Evolutionary conservation across 306 rosid species (phyloP).

Genomic region (Cucumis hystrix): DNA sequence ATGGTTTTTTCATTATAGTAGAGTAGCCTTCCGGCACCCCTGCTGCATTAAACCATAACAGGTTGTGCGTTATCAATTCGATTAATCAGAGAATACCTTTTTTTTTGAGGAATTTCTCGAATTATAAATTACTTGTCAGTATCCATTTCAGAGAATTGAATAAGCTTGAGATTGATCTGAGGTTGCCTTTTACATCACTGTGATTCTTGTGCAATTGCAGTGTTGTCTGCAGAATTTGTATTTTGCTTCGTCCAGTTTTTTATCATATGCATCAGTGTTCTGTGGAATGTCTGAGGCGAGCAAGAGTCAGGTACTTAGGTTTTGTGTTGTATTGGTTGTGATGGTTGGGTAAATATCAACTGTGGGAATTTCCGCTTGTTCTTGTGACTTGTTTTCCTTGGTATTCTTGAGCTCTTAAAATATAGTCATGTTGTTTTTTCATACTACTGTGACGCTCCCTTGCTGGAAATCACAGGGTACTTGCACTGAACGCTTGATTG

Average conservation of each 20-base stretch:
- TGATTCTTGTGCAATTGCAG: slow-evolving; percentile 9
- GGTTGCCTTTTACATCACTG: not conserved
- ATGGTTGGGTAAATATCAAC: not conserved
- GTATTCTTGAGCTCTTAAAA: not conserved
- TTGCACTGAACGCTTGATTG: slow-evolving; percentile 10
- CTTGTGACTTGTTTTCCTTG: not conserved
- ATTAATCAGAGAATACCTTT: not conserved
- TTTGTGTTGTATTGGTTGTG: not conserved
- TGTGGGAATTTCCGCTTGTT: not conserved
- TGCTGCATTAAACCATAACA: slow-evolving; percentile 21
- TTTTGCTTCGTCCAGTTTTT: slow-evolving; percentile 42
- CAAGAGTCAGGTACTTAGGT: slow-evolving; percentile 10
- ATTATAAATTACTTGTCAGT: not conserved
- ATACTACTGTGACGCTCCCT: slow-evolving; percentile 8
- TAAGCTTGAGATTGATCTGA: not conserved
- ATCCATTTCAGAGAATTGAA: not conserved
- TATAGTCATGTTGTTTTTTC: not conserved
- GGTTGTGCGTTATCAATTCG: slow-evolving; percentile 20
- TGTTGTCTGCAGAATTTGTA: slow-evolving; percentile 8
- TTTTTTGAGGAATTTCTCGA: not conserved
- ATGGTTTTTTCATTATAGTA: slow-evolving; percentile 18
- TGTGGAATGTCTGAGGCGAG: not conserved
- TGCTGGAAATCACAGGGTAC: slow-evolving; percentile 12
- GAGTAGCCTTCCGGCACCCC: slow-evolving; percentile 22
- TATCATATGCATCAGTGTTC: slow-evolving; percentile 15